Evolutionary conservation across 139 green algal genomes (phyloP), one percentile per base, ranked within the genome.

Genomic region (Tetraselmis chui): DNA sequence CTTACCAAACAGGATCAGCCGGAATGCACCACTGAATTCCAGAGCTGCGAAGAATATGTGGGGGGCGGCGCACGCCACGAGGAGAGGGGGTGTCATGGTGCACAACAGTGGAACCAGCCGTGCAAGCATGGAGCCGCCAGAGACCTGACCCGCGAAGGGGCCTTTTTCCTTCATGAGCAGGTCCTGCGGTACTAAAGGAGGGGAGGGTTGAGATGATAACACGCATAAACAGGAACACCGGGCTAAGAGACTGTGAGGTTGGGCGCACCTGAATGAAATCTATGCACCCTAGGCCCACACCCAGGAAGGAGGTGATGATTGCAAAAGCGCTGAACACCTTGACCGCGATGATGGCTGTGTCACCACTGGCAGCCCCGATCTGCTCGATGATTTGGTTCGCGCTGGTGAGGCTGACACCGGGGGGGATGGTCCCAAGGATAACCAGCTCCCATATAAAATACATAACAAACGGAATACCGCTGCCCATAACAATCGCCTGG

Each of bases 271-370:
- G 32, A 2, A 84, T 27, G 75, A 84, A 84, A 31, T 84, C 81
- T 30, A 84, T 31, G 75, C 28, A 84, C 1, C 81, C 81, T 28
- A 84, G 76, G 18, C 28, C 32, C 11, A 84, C 76, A 22, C 81
- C 81, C 11, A 84, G 32, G 74, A 84, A 80, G 23, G 74, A 81
- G 1, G 81, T 84, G 27, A 81, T 75, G 76, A 84, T 84, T n/a
- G 81, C 81, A 67, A 81, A 81, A 75, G 83, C 31, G 30, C 29
- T 77, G 32, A 84, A 84, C 25, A 80, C 76, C 29, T 27, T 28
- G 25, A 84, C 81, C 26, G 28, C 29, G 28, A 59, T 23, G 80
- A 26, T 80, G 2, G 28, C 30, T 2, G 59, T 32, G 28, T 32
- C 67, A 2, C 80, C 80, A 2, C 45, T 45, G n/a, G 75, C 31